Evolutionary conservation across 139 green algal species (phyloP), one percentile per base, ranked within the genome.

Genomic region (Marvania coccoides): DNA sequence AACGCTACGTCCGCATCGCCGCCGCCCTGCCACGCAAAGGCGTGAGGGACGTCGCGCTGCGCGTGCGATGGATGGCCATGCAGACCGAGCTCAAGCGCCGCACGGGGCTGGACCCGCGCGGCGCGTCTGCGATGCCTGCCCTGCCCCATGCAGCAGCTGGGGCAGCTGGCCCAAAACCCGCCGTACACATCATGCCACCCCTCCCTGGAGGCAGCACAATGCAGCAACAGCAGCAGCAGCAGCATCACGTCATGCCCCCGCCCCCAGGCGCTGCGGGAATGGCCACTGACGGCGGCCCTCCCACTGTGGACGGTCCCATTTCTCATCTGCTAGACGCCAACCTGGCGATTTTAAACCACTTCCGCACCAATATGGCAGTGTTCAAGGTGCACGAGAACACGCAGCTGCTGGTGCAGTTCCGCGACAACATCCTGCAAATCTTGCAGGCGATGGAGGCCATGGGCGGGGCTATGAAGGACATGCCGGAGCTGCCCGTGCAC

Each of bases 341-440:
- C 55, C 75, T 83, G 29, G 47, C 60, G 26, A 85, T 92, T 12
- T 66, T 93, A 5, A 73, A 74, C 14, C 63, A 83, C 37, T 88
- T 85, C 59, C 59, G 72, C 8, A n/a, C 30, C 46, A 87, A 87
- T 71, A 77, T 87, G 66, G 28, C 65, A 0, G 23, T 54, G 4
- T 75, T 76, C 55, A 77, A 79, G 71, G 81, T 95, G 40, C 67
- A 79, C 26, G 88, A 95, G 67, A 96, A 95, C 78, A 90, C 78
- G 0, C 79, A 90, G 63, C 79, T 96, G 61, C 72, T 96, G 46
- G 64, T 88, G 48, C 63, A 71, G 13, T 86, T 93, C 61, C 73
- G 81, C 13, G 90, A 96, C 70, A 96, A 92, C 82, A 82, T 96
- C 33, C 61, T 91, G 56, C 62, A 63, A 34, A 85, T 88, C 29